phyloP scores from a whole-genome alignment of 192 early-diverging fungal genomes.

The Coemansia sp. region DNA sequence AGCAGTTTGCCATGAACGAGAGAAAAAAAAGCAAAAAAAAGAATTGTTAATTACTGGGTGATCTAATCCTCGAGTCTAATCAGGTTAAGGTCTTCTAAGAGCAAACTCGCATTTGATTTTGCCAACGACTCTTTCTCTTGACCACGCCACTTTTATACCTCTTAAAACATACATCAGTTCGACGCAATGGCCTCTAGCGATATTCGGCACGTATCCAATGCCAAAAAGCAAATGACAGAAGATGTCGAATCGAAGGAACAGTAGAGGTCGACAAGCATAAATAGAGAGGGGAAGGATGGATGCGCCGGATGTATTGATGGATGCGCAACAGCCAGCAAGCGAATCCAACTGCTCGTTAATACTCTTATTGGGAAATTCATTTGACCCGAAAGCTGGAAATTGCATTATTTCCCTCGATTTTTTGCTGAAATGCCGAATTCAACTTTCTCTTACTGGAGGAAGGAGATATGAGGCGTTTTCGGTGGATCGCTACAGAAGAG shows the following conservation, averaged over 20 bases:
- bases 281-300: constrained; percentile 22
- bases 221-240: neutral
- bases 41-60: no score
- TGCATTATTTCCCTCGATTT: neutral
- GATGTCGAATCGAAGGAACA: neutral
- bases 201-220: constrained; percentile 48
- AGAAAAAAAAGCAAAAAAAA: neutral
- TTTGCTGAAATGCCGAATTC: neutral
- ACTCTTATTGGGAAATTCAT: neutral
- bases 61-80: no score
- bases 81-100: no score
- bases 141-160: constrained; percentile 25
- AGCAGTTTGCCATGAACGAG: neutral
- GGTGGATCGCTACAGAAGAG: neutral
- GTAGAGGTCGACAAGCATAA: constrained; percentile 1
- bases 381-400: neutral
- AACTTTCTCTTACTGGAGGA: neutral
- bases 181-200: constrained; percentile 43
- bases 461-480: neutral
- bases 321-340: constrained; percentile 18
- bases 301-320: constrained; percentile 14
- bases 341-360: neutral
- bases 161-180: constrained; percentile 27
- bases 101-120: no score
- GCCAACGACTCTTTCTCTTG: neutral